Conservation (phyloP, 2,329 filamentous ascomycete genomes). For the Penicillium vulpinum region DNA sequence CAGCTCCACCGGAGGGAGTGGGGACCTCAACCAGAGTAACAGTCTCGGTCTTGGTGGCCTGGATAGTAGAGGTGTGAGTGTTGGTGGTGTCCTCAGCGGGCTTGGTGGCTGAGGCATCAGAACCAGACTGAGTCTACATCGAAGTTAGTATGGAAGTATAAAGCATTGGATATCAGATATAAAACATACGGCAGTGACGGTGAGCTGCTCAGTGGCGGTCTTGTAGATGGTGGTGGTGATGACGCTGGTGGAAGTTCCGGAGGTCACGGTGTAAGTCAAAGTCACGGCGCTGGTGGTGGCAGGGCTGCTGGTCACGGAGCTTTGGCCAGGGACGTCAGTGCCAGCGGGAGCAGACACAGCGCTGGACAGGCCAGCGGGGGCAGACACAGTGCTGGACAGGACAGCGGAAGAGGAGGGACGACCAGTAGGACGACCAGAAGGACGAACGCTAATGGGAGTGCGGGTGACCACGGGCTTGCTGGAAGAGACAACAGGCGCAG, state of each 20-base stretch:
- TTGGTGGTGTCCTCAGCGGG: slow-evolving; percentile 7
- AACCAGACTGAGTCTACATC: slow-evolving; percentile 6
- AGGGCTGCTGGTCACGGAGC: slow-evolving; percentile 1
- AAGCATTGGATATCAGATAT: neutral
- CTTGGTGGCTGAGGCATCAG: slow-evolving; percentile 12
- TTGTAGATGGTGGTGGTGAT: slow-evolving; percentile 41
- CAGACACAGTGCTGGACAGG: slow-evolving; percentile 9
- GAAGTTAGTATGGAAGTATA: neutral
- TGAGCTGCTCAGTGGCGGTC: slow-evolving; percentile 32
- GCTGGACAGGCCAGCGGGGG: slow-evolving; percentile 24
- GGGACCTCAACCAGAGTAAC: slow-evolving; percentile 26
- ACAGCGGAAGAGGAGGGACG: slow-evolving; percentile 3
- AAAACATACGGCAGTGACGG: slow-evolving; percentile 29
- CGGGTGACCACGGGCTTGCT: slow-evolving; percentile 6
- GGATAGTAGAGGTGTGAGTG: slow-evolving; percentile 28
- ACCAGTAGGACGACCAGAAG: slow-evolving; percentile 10
- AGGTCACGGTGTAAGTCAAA: slow-evolving; percentile 43
- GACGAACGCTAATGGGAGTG: slow-evolving; percentile 4
- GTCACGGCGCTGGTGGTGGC: slow-evolving; percentile 31
- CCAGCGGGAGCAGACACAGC: slow-evolving; percentile 20
- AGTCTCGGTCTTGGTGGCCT: slow-evolving; percentile 34
- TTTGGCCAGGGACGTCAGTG: slow-evolving; percentile 22
- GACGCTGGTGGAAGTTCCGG: slow-evolving; percentile 36
- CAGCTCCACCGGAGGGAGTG: slow-evolving; percentile 15
- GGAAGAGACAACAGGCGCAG: neutral